Conservation (phyloP, 2,329 filamentous ascomycete species). For the Xylaria sp. region DNA sequence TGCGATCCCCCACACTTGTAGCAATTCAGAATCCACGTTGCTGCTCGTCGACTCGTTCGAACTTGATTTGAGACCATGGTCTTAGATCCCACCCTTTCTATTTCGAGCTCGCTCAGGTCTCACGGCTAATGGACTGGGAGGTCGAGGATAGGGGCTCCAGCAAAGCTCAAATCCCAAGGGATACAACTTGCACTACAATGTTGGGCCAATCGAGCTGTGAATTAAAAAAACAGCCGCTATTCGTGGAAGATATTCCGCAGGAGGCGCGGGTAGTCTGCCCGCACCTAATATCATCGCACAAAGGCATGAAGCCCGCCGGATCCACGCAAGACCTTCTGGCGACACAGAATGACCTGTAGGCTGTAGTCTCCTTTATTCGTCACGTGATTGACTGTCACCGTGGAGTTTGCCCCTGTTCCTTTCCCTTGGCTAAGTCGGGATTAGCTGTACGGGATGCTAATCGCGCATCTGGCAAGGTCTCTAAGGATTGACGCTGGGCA, state of each 20-base stretch:
- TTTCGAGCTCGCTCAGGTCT: background rate
- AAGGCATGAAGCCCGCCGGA: background rate
- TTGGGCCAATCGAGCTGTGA: background rate
- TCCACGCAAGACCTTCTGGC: background rate
- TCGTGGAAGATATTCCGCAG: background rate
- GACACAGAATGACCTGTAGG: background rate
- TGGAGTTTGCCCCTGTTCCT: constrained; percentile 23
- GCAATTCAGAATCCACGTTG: background rate
- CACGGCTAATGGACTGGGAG: background rate
- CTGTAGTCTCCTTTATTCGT: background rate
- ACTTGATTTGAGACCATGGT: background rate
- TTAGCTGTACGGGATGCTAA: constrained; percentile 38
- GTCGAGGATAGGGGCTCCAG: background rate
- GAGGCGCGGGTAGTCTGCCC: background rate
- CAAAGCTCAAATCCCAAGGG: background rate
- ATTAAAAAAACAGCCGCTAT: background rate
- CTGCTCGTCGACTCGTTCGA: constrained; percentile 3
- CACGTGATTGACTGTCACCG: constrained; percentile 19
- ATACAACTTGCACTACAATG: background rate
- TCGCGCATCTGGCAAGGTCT: constrained; percentile 48
- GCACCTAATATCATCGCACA: background rate
- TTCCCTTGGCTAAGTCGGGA: constrained; percentile 26
- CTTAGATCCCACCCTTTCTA: background rate
- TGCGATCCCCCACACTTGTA: background rate
- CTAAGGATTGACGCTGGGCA: constrained; percentile 45